Conservation (phyloP, 139 green algal genomes). For the Chlorella sorokiniana region DNA sequence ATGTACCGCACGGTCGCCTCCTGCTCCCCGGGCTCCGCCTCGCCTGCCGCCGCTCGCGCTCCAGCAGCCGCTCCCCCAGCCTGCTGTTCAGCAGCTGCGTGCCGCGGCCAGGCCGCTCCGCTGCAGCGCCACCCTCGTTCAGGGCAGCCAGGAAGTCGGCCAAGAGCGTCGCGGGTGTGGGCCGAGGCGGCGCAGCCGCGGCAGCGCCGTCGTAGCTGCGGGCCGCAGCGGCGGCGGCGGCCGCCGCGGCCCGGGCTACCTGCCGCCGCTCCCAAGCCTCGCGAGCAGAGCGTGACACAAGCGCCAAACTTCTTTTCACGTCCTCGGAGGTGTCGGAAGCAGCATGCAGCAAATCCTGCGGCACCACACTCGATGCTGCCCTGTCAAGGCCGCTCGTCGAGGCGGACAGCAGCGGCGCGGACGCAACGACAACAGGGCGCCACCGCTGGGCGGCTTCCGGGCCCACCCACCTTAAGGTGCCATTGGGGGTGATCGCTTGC, state of each 20-base stretch:
- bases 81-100: background rate
- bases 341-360: constrained; percentile 14
- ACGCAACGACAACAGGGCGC: no score
- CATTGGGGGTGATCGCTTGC: no score
- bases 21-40: background rate
- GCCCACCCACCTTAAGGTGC: no score
- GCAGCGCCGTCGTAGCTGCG: no score
- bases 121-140: background rate
- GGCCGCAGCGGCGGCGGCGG: background rate
- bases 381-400: no score
- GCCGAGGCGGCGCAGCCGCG: no score
- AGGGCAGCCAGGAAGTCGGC: constrained; percentile 21
- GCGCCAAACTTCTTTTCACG: background rate
- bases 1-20: background rate
- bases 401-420: no score
- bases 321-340: background rate
- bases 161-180: constrained; percentile 3
- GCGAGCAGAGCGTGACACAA: background rate
- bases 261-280: constrained; percentile 19
- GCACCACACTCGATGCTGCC: background rate
- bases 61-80: constrained; percentile 9
- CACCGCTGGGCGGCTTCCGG: no score
- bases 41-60: background rate
- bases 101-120: background rate
- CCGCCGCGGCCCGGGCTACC: background rate